phyloP scores from a whole-genome alignment of 2,329 filamentous ascomycete species.

The Didymellaceae sp. region DNA sequence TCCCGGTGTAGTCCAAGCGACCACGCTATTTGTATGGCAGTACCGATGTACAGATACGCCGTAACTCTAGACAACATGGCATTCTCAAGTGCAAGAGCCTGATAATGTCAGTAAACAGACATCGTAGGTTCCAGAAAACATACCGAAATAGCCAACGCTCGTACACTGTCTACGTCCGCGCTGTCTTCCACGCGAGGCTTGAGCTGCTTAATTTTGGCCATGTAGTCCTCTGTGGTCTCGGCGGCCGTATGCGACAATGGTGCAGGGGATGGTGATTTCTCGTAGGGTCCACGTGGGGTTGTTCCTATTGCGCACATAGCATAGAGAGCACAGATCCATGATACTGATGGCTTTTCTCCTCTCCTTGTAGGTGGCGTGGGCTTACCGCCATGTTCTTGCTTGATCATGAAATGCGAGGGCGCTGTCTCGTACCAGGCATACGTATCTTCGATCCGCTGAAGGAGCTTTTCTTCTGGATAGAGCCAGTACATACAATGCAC shows the following conservation, averaged over 20 bases:
- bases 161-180: conserved; percentile 47
- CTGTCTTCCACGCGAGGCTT: conserved; percentile 44
- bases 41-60: conserved; percentile 47
- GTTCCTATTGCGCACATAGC: conserved; percentile 46
- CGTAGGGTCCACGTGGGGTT: conserved; percentile 29
- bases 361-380: conserved; percentile 14
- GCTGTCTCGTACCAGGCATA: conserved; percentile 30
- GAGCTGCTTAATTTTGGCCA: conserved; percentile 42
- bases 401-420: neutral
- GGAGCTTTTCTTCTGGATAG: conserved; percentile 42
- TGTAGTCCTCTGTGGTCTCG: conserved; percentile 43
- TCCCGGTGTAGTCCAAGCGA: conserved; percentile 47
- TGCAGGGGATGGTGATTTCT: conserved; percentile 30
- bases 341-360: conserved; percentile 25
- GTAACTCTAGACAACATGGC: conserved; percentile 41
- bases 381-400: conserved; percentile 1
- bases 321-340: conserved; percentile 48
- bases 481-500: conserved; percentile 48
- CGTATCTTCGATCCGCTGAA: conserved; percentile 42
- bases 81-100: conserved; percentile 47
- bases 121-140: neutral
- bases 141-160: conserved; percentile 45
- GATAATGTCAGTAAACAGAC: conserved; percentile 9
- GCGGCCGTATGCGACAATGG: conserved; percentile 27
- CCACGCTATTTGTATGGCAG: conserved; percentile 46